phyloP scores from a whole-genome alignment of 2,329 filamentous ascomycete genomes.

The Paracorniculantispora psalliotae region DNA sequence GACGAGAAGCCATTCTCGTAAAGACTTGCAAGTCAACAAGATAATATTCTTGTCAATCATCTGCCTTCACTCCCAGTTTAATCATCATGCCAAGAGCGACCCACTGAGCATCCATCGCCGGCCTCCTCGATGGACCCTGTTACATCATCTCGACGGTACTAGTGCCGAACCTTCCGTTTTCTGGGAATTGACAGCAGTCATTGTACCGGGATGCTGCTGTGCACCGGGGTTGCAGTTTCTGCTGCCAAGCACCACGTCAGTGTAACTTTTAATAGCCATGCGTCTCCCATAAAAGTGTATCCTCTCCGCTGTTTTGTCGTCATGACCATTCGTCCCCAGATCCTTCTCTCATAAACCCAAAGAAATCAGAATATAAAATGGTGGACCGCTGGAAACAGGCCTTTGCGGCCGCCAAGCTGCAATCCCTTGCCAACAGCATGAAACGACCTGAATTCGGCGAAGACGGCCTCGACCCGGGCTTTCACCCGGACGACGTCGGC shows the following conservation, averaged over 20 bases:
- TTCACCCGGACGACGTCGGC: not conserved
- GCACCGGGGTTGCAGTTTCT: not conserved
- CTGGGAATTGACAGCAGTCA: too few relatives aligned
- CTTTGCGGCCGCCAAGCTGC: not conserved
- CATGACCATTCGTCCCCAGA: not conserved
- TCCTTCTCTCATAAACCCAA: not conserved
- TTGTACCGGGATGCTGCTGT: too few relatives aligned
- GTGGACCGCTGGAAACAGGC: constrained; percentile 10
- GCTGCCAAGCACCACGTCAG: not conserved
- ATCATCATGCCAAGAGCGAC: not conserved
- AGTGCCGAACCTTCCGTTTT: not conserved
- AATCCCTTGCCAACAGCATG: constrained; percentile 8
- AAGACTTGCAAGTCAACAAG: too few relatives aligned
- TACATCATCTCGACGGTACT: not conserved
- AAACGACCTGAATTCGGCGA: constrained; percentile 1
- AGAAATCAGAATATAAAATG: not conserved
- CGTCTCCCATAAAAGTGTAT: not conserved
- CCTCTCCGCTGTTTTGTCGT: not conserved
- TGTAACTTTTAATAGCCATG: not conserved
- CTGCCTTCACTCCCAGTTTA: too few relatives aligned
- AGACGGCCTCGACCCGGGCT: constrained; percentile 4
- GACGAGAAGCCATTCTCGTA: too few relatives aligned
- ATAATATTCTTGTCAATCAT: too few relatives aligned
- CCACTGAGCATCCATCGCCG: not conserved
- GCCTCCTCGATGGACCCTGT: not conserved